Evolutionary conservation across 2,329 filamentous ascomycete species (phyloP).

Genomic region (Lasiodiplodia hormozganensis): DNA sequence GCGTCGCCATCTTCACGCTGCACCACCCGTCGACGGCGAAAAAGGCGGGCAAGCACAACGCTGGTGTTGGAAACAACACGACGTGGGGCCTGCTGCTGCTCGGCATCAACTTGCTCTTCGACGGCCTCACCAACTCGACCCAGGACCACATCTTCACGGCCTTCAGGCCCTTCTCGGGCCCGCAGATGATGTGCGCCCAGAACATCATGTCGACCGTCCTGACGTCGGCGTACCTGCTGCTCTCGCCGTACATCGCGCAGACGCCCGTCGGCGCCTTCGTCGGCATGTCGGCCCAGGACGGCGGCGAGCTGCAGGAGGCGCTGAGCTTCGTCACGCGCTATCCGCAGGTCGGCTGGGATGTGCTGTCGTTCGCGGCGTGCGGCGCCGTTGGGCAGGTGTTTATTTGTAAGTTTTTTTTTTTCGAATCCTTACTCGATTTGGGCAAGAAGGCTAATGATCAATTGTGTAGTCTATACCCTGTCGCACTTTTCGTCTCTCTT

Average conservation of each 20-base stretch:
- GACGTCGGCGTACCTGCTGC: conserved; percentile 76
- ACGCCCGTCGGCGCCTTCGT: conserved; percentile 55
- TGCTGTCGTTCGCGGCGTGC: conserved; percentile 86
- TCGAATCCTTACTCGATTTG: neutral
- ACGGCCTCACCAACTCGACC: conserved; percentile 94
- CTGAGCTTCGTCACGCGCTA: conserved; percentile 80
- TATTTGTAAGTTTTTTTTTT: conserved; percentile 67
- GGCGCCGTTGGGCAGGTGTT: conserved; percentile 96
- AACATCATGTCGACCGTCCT: conserved; percentile 85
- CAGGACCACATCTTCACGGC: conserved; percentile 89
- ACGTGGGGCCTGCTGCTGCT: conserved; percentile 84
- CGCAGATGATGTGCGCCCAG: conserved; percentile 99
- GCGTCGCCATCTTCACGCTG: conserved; percentile 93
- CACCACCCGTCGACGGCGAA: conserved; percentile 65
- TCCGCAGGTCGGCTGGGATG: conserved; percentile 83
- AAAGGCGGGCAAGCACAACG: conserved; percentile 47
- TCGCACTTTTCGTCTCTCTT: conserved; percentile 90
- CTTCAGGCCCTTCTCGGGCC: conserved; percentile 82
- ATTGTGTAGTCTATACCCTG: conserved; percentile 74
- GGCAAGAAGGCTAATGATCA: no score
- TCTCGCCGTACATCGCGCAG: conserved; percentile 81
- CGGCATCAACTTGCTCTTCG: conserved; percentile 88
- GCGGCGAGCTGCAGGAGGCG: conserved; percentile 80
- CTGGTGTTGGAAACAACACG: conserved; percentile 66
- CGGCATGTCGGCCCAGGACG: conserved; percentile 52